Evolutionary conservation across 2,329 filamentous ascomycete species (phyloP).

Genomic region (Neurospora sp.): DNA sequence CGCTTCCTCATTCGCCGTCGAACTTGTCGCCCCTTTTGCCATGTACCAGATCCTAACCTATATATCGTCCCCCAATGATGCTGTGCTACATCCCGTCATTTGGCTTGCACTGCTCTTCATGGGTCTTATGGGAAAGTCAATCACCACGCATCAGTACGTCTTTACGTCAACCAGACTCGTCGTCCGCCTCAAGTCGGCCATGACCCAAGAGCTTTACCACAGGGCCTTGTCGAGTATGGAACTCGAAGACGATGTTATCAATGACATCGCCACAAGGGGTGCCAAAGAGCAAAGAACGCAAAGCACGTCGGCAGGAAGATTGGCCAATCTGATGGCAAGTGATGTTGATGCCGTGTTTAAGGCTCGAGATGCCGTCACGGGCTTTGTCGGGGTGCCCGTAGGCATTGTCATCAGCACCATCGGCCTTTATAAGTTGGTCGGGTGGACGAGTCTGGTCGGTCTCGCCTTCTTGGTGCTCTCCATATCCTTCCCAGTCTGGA

Average conservation of each 20-base stretch:
- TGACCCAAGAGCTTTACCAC: constrained; percentile 49
- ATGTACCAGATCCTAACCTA: constrained; percentile 44
- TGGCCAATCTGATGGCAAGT: constrained; percentile 43
- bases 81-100: constrained; percentile 19
- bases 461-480: constrained; percentile 35
- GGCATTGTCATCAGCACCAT: constrained; percentile 37
- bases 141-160: constrained; percentile 46
- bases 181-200: constrained; percentile 44
- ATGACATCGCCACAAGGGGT: constrained; percentile 20
- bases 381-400: constrained; percentile 33
- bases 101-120: constrained; percentile 45
- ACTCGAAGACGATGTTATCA: constrained; percentile 43
- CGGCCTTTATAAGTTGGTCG: constrained; percentile 45
- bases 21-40: constrained; percentile 42
- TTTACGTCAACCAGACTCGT: constrained; percentile 47
- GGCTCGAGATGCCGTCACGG: constrained; percentile 40
- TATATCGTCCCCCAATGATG: constrained; percentile 31
- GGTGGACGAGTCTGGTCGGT: constrained; percentile 45
- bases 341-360: constrained; percentile 46
- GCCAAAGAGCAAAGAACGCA: constrained; percentile 12
- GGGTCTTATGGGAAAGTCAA: constrained; percentile 37
- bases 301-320: constrained; percentile 15
- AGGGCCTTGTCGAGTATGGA: constrained; percentile 46
- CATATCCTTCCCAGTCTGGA: constrained; percentile 38
- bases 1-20: constrained; percentile 28